Base-by-base conservation (phyloP, 2,329 filamentous ascomycete species). In the Sarocladium strictum region DNA sequence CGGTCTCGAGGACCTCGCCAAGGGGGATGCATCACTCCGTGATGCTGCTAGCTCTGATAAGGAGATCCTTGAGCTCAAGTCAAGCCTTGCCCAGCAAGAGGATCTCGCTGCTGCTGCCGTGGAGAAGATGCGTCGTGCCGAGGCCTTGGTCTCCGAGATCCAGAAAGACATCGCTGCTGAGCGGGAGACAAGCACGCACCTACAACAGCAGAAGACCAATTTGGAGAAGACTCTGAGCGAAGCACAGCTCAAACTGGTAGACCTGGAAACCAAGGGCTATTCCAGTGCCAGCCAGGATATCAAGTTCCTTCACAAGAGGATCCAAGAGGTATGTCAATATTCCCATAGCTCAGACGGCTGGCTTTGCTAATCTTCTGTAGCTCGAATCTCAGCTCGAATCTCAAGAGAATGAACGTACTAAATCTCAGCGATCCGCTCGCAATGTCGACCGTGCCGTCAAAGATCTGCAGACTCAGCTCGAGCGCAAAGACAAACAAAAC, bases 241-340 rank as follows among this genome's bases (percentile, higher is more conserved):
- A 69, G 79, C 93, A 24, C 93, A 97, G 70, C 81, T 97, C 53
- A 85, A 85, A 65, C 83, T 96, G 55, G 87, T 99, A 53, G 94
- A 97, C 67, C 79, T 97, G 9, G 93, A 99, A 74, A 97, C 94
- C 41, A 97, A 97, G 76, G 91, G 92, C 53, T 97, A 96, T 72
- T 94, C 92, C 19, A 95, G 87, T 60, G 89, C 89, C 23, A 96
- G 92, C 69, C 90, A 96, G 64, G 93, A 97, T 71, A 90, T 97
- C 61, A 88, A 94, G 65, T 97, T 97, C 75, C 73, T 97, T 64
- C 89, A 97, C 72, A 93, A 91, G 65, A 84, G 93, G 52, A 90
- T 99, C 60, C 91, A 97, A 75, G 93, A 97, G 81, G 92, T 96
- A 78, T 80, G 83, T 69, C n/a, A 41, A 37, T 15, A 21, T 23